Conservation (phyloP, 371 early-diverging fungal genomes). For the Gilbertella persicaria region DNA sequence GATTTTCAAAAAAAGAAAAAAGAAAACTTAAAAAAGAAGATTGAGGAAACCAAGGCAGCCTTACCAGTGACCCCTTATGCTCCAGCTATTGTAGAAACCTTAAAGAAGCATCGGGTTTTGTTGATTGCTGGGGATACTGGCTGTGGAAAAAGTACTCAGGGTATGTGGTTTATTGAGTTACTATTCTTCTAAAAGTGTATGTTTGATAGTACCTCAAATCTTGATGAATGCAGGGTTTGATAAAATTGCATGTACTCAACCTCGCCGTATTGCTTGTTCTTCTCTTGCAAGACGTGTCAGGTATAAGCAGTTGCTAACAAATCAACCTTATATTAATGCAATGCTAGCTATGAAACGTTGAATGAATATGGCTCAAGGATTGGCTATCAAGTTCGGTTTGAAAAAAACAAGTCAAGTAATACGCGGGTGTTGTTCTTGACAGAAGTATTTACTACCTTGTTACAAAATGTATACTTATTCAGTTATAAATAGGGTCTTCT, state of each 20-base stretch:
- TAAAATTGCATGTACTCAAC: conserved; percentile 91
- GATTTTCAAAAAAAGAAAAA: conserved; percentile 59
- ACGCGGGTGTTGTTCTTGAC: conserved; percentile 70
- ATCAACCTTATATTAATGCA: neutral
- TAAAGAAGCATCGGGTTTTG: conserved; percentile 54
- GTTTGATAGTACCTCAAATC: conserved; percentile 69
- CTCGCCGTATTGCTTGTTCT: conserved; percentile 89
- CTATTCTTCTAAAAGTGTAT: neutral
- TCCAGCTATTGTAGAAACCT: conserved; percentile 58
- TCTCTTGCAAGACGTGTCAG: conserved; percentile 83
- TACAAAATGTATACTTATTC: neutral
- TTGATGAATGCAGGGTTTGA: conserved; percentile 69
- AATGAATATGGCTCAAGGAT: conserved; percentile 69
- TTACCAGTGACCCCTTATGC: conserved; percentile 67
- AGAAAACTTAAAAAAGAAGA: conserved; percentile 41
- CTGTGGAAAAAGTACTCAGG: conserved; percentile 80
- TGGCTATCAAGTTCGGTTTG: conserved; percentile 74
- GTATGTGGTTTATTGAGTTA: conserved; percentile 31
- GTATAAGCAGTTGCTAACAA: too few species aligned
- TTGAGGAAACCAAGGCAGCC: conserved; percentile 48
- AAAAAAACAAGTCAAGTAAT: conserved; percentile 59
- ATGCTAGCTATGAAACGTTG: conserved; percentile 54
- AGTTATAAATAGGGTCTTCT: conserved; percentile 43
- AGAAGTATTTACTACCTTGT: conserved; percentile 46
- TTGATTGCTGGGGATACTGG: conserved; percentile 84